Evolutionary conservation across 1,284 basidiomycete species (phyloP), one percentile per base, ranked within the genome.

Genomic region (Sanghuangporus weigelae): DNA sequence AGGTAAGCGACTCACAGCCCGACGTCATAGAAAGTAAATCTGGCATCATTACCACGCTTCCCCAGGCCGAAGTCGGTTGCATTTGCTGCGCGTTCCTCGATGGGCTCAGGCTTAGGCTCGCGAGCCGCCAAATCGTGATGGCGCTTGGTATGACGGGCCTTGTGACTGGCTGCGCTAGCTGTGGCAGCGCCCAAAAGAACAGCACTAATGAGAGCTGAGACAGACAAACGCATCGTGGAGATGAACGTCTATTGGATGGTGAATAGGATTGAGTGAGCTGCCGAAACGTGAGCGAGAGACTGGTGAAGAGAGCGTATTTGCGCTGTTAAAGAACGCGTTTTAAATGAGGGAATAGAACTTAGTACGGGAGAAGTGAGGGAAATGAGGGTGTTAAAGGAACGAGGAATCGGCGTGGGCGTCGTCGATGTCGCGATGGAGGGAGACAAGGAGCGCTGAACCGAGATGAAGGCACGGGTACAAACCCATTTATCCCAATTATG

Each of bases 11-110:
- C 83, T 74, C 68, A 86, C 85, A 82, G 67, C 38, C 84, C 84
- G 66, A 79, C 80, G 40, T 79, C 78, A 69, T 87, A 87, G 68
- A 73, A 87, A 12, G 84, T 84, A 70, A 77, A 78, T 53, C 73
- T 74, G 3, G 79, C 70, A 62, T 66, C 64, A 21, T 65, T 44
- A 57, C 69, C 76, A 54, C 68, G 72, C 66, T 68, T 70, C 58
- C 78, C 76, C 63, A 78, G 79, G 58, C 74, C 68, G 42, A 79
- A 70, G 59, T 78, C 73, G 39, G 73, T 75, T 49, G 73, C 69
- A 42, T 48, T 35, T 21, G 74, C 63, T 48, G 40, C 53, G 35
- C 21, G 11, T 23, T 44, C 51, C 42, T 58, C 55, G 44, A 31
- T 31, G 14, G 46, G 26, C 42, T 57, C 63, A 35, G 46, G 63